These are phyloP conservation scores for Macrotyloma uniflorum DNA, from an alignment of 306 rosid genomes.

Conservation along the genomic window DNA sequence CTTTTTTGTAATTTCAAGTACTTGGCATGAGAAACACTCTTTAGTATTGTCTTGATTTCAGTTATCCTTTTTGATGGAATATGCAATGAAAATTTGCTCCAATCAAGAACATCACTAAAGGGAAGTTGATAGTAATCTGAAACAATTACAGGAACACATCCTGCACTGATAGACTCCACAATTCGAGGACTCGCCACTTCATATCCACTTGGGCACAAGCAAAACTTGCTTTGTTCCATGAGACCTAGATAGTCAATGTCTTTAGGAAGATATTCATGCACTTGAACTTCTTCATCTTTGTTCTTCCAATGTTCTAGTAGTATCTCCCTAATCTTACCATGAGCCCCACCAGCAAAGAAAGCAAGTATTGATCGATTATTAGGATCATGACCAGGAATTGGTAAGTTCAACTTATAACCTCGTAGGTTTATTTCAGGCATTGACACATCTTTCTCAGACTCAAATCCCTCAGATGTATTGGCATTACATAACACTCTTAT, in stretches of 20 bases:
- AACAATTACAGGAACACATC: constrained; percentile 75
- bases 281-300: constrained; percentile 61
- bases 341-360: constrained; percentile 78
- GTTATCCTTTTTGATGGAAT: constrained; percentile 53
- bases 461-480: constrained; percentile 69
- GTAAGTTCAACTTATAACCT: constrained; percentile 35
- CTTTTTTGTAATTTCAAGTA: constrained; percentile 52
- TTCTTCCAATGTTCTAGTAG: constrained; percentile 62
- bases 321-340: constrained; percentile 55
- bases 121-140: constrained; percentile 61
- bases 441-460: constrained; percentile 54
- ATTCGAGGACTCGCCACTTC: constrained; percentile 88
- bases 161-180: constrained; percentile 59
- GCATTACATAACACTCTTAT: constrained; percentile 77
- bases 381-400: constrained; percentile 5
- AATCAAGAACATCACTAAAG: constrained; percentile 69
- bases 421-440: constrained; percentile 66
- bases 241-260: constrained; percentile 39
- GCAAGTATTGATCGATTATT: constrained; percentile 54
- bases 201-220: constrained; percentile 82
- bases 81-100: constrained; percentile 62
- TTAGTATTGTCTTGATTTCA: constrained; percentile 58
- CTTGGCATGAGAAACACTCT: constrained; percentile 38
- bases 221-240: constrained; percentile 62
- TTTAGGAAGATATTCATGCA: constrained; percentile 58